phyloP scores from a whole-genome alignment of 2,329 filamentous ascomycete genomes.

The Stenocarpella maydis region DNA sequence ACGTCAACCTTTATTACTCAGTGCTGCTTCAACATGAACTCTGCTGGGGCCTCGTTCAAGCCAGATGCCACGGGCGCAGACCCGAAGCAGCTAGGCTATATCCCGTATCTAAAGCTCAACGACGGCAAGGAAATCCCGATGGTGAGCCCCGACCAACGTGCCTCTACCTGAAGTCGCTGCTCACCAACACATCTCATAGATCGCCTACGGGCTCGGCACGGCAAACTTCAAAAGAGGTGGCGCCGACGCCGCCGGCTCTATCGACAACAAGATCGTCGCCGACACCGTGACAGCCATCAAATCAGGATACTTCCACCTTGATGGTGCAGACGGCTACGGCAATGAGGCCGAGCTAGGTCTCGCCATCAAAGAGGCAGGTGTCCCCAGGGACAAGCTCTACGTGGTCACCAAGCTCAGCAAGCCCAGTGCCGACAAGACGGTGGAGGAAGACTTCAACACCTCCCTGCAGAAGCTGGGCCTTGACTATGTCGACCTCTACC shows the following conservation, averaged over 20 bases:
- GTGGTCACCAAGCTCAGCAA: slow-evolving; percentile 68
- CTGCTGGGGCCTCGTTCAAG: slow-evolving; percentile 49
- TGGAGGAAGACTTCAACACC: slow-evolving; percentile 60
- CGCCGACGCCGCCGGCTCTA: slow-evolving; percentile 49
- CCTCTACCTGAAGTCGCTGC: neutral
- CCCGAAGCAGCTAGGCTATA: slow-evolving; percentile 51
- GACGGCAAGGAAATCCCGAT: slow-evolving; percentile 78
- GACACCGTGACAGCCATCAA: slow-evolving; percentile 69
- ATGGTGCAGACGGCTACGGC: slow-evolving; percentile 75
- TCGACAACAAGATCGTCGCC: slow-evolving; percentile 63
- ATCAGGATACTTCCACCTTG: slow-evolving; percentile 61
- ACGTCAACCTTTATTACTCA: neutral
- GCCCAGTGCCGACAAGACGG: slow-evolving; percentile 41
- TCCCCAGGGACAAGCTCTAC: slow-evolving; percentile 74
- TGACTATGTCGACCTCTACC: slow-evolving; percentile 77
- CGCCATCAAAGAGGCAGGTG: slow-evolving; percentile 72
- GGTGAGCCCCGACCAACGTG: slow-evolving; percentile 51
- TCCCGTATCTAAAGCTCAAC: slow-evolving; percentile 73
- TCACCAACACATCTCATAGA: slow-evolving; percentile 48
- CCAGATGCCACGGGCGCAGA: slow-evolving; percentile 49
- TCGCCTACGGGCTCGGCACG: slow-evolving; percentile 78
- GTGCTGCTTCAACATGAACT: slow-evolving; percentile 49
- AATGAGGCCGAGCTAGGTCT: slow-evolving; percentile 76
- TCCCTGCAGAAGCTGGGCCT: slow-evolving; percentile 72
- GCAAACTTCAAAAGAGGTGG: slow-evolving; percentile 65